Conservation (phyloP, 1,139 yeast genomes). For the Zygosaccharomyces pseudobailii region DNA sequence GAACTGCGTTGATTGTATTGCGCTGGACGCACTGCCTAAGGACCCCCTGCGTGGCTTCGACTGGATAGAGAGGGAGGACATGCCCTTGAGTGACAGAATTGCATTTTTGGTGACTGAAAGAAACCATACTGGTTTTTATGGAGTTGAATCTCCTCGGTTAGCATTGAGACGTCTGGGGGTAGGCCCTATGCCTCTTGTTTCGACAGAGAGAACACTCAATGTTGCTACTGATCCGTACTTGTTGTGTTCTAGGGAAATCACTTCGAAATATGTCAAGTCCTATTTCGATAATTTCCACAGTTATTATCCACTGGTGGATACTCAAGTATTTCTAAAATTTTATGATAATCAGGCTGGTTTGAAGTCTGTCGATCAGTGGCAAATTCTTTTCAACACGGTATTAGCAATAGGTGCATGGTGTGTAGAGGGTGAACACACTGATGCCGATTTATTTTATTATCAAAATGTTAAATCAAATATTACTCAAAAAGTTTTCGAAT, state of each 20-base stretch:
- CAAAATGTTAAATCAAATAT: conserved; percentile 45
- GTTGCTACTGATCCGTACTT: conserved; percentile 12
- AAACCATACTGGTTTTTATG: conserved; percentile 55
- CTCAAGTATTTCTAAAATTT: conserved; percentile 47
- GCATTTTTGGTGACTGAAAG: conserved; percentile 47
- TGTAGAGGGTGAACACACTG: conserved; percentile 46
- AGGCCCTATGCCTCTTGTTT: not conserved
- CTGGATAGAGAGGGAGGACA: conserved; percentile 49
- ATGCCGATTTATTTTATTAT: conserved; percentile 49
- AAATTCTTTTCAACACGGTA: conserved; percentile 48
- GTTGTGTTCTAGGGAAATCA: conserved; percentile 25
- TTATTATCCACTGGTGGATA: conserved; percentile 58
- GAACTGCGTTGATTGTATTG: conserved; percentile 23
- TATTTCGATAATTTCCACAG: conserved; percentile 52
- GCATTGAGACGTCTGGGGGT: conserved; percentile 27
- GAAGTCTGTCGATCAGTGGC: conserved; percentile 45
- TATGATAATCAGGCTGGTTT: conserved; percentile 41
- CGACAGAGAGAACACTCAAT: conserved; percentile 3
- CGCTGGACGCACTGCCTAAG: conserved; percentile 39
- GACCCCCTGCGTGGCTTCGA: conserved; percentile 49
- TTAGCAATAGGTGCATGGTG: conserved; percentile 62
- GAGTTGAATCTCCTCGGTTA: conserved; percentile 55
- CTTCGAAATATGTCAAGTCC: conserved; percentile 37
- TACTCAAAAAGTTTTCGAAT: conserved; percentile 42
- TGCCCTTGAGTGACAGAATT: conserved; percentile 44